A percentile compares a stretch with the other conserved stretches of the same genome.
phyloP scores from a whole-genome alignment of 139 green algal genomes.

The Monoraphidium neglectum region DNA sequence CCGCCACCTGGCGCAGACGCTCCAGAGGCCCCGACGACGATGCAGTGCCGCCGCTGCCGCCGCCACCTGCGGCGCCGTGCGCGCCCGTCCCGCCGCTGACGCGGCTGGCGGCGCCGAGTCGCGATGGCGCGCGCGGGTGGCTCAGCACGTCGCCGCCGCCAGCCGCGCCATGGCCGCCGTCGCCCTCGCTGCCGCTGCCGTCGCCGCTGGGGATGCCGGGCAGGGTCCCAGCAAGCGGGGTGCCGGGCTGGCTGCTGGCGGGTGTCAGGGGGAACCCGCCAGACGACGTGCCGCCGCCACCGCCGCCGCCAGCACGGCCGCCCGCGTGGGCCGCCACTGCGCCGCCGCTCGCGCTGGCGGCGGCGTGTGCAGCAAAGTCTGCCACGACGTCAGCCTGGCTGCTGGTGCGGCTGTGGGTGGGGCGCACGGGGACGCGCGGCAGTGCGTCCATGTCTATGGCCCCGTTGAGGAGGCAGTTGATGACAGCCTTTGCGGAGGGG shows the following conservation, averaged over 20 bases:
- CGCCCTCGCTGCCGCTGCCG: background rate
- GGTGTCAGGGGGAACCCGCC: too few relatives aligned
- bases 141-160: too few relatives aligned
- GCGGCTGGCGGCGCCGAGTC: too few relatives aligned
- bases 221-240: too few relatives aligned
- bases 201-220: too few relatives aligned
- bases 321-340: background rate
- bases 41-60: background rate
- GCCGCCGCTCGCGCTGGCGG: too few relatives aligned
- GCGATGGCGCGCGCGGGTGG: too few relatives aligned
- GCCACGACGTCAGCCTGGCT: slow-evolving; percentile 11
- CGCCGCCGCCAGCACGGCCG: background rate
- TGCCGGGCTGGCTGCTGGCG: too few relatives aligned
- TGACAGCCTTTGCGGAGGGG: slow-evolving; percentile 40
- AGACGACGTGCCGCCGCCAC: too few relatives aligned
- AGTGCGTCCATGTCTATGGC: slow-evolving; percentile 23
- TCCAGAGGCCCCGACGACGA: background rate
- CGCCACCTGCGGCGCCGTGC: background rate
- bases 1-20: slow-evolving; percentile 32
- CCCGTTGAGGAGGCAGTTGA: slow-evolving; percentile 55
- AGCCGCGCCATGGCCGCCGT: too few relatives aligned
- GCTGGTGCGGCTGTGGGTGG: slow-evolving; percentile 47
- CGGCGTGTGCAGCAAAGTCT: too few relatives aligned
- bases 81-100: background rate
- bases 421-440: slow-evolving; percentile 30